Evolutionary conservation across 306 rosid genomes (phyloP).

Genomic region (Pyrus bretschneideri): DNA sequence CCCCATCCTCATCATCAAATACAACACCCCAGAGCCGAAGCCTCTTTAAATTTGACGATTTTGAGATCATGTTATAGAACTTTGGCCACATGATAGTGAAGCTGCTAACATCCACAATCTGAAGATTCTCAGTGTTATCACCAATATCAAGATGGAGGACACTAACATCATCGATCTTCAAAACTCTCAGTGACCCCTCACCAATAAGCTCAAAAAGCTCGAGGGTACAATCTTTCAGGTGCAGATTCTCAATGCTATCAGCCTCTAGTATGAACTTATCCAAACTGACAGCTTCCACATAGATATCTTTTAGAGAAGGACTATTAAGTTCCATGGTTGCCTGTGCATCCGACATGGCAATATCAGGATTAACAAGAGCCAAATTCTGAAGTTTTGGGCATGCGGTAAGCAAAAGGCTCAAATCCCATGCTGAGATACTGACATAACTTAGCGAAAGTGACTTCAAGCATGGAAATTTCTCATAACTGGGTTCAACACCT

Average conservation of each 20-base stretch:
- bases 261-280: constrained; percentile 50
- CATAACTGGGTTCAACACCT: constrained; percentile 69
- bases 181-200: constrained; percentile 45
- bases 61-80: constrained; percentile 65
- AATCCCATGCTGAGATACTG: constrained; percentile 63
- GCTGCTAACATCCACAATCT: constrained; percentile 65
- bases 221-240: constrained; percentile 53
- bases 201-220: constrained; percentile 51
- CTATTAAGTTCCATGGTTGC: constrained; percentile 52
- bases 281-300: constrained; percentile 55
- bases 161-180: constrained; percentile 67
- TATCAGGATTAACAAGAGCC: constrained; percentile 57
- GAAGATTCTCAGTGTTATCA: constrained; percentile 61
- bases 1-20: constrained; percentile 64
- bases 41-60: constrained; percentile 46
- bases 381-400: constrained; percentile 55
- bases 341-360: constrained; percentile 61
- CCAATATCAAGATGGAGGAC: constrained; percentile 65
- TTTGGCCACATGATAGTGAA: constrained; percentile 72
- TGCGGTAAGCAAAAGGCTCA: constrained; percentile 59
- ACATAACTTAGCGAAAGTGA: constrained; percentile 55
- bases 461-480: constrained; percentile 66
- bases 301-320: constrained; percentile 55
- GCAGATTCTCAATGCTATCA: constrained; percentile 48
- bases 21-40: constrained; percentile 65